Conservation (phyloP, 1,284 basidiomycete genomes). For the Erythrobasidium hasegawianum region DNA sequence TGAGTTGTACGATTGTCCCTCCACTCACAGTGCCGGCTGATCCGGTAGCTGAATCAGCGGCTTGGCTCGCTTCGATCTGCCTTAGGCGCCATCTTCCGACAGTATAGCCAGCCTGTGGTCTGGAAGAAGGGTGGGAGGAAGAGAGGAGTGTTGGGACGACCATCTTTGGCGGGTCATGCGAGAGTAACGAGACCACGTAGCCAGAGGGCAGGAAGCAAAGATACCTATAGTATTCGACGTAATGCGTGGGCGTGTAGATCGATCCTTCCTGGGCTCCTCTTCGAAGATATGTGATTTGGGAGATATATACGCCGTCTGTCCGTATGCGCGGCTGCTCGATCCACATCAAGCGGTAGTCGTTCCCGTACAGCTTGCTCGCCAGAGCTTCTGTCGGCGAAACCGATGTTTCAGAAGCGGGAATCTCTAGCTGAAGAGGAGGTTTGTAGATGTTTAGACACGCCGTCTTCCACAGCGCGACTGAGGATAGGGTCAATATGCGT, state of each 20-base stretch:
- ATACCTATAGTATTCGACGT: constrained; percentile 45
- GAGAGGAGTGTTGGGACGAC: constrained; percentile 39
- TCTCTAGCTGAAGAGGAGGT: constrained; percentile 39
- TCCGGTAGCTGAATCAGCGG: neutral
- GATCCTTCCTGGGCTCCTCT: constrained; percentile 39
- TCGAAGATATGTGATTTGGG: constrained; percentile 44
- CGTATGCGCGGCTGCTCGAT: constrained; percentile 45
- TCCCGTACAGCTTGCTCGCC: constrained; percentile 33
- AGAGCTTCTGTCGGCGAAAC: neutral
- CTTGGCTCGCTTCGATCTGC: neutral
- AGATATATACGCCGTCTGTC: constrained; percentile 43
- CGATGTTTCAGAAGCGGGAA: constrained; percentile 11
- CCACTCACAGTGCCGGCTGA: neutral
- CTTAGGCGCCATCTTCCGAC: constrained; percentile 20
- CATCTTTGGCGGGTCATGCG: constrained; percentile 39
- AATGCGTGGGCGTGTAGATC: constrained; percentile 41
- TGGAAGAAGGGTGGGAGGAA: constrained; percentile 37
- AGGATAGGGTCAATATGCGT: constrained; percentile 29
- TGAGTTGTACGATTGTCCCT: constrained; percentile 37
- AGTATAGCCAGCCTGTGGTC: constrained; percentile 27
- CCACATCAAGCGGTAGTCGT: constrained; percentile 43
- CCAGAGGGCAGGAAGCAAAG: constrained; percentile 37
- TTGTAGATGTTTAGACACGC: constrained; percentile 37
- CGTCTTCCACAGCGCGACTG: neutral
- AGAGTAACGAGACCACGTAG: constrained; percentile 42